phyloP scores from a whole-genome alignment of 2,329 filamentous ascomycete species.

The Aspergillus niger region DNA sequence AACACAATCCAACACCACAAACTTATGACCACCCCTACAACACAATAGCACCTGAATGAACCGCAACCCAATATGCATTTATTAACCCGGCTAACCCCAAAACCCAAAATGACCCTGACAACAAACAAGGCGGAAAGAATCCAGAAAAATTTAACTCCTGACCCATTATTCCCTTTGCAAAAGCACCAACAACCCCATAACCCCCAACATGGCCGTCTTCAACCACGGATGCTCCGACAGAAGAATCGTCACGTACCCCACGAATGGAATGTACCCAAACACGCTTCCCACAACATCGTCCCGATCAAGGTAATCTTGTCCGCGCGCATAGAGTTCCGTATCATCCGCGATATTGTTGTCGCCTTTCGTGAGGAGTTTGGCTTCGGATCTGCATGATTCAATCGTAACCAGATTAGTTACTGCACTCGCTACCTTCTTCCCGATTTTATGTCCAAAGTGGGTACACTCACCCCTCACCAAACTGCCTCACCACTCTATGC shows the following conservation, averaged over 20 bases:
- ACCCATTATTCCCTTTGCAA: constrained; percentile 75
- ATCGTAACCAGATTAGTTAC: background rate
- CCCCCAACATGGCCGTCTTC: constrained; percentile 89
- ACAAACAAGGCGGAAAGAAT: background rate
- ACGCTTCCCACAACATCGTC: constrained; percentile 91
- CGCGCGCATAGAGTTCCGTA: constrained; percentile 82
- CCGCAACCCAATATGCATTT: too few species aligned
- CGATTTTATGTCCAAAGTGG: background rate
- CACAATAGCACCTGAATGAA: too few species aligned
- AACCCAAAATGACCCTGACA: background rate
- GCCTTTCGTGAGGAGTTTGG: constrained; percentile 85
- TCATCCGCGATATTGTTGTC: constrained; percentile 96
- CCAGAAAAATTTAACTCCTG: background rate
- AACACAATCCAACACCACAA: too few species aligned
- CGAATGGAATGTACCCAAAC: constrained; percentile 86
- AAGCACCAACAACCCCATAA: constrained; percentile 94
- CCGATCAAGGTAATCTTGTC: constrained; percentile 83
- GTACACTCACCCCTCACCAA: constrained; percentile 47
- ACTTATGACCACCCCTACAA: too few species aligned
- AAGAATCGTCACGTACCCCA: constrained; percentile 95
- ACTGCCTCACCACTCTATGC: constrained; percentile 79
- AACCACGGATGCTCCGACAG: constrained; percentile 95
- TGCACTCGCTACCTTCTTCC: background rate
- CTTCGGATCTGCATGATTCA: constrained; percentile 22
- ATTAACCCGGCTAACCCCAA: background rate